These are phyloP conservation scores for Nicotiana attenuata DNA, from an alignment of 257 asterid species.

Conservation along the genomic window DNA sequence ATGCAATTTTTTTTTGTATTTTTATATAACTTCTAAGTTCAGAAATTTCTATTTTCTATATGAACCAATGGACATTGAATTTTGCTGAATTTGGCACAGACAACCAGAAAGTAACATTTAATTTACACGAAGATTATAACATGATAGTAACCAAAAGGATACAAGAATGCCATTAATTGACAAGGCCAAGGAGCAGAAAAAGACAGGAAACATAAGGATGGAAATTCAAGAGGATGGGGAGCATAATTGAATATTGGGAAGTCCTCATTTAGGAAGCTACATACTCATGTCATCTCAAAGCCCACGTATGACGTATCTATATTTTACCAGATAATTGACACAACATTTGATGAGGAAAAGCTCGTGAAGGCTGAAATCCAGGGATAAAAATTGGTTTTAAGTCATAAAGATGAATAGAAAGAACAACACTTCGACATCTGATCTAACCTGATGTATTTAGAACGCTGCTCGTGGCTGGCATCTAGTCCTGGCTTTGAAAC, in stretches of 20 bases:
- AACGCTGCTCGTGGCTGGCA: conserved; percentile 68
- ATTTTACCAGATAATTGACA: neutral
- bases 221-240: neutral
- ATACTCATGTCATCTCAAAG: neutral
- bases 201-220: neutral
- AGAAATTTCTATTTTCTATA: neutral
- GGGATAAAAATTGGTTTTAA: neutral
- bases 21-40: neutral
- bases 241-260: neutral
- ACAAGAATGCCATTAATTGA: neutral
- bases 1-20: neutral
- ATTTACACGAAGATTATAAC: neutral
- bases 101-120: neutral
- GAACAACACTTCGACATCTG: conserved; percentile 3
- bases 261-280: neutral
- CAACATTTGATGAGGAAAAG: neutral
- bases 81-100: neutral
- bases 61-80: neutral
- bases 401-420: neutral
- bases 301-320: neutral
- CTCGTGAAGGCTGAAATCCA: conserved; percentile 1
- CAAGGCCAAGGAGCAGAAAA: neutral
- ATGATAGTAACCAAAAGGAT: neutral
- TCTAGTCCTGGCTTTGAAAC: conserved; percentile 76
- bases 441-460: conserved; percentile 70